Conservation (phyloP, 345 rosid genomes). For the Rhodamnia argentea region DNA sequence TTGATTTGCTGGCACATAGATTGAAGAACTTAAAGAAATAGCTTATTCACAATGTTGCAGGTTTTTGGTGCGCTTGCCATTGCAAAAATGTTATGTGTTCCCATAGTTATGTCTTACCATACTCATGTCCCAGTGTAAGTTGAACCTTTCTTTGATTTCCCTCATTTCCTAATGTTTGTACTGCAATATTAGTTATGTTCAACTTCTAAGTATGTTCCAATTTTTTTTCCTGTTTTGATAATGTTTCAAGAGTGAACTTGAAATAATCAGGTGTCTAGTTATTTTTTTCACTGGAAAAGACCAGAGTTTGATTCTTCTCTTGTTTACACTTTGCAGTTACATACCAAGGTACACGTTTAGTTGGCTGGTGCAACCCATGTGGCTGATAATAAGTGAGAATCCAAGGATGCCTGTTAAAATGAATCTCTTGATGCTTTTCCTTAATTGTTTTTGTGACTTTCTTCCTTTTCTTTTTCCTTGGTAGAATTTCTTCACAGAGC, state of each 20-base stretch:
- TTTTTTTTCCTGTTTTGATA: background rate
- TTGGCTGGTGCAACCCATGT: constrained; percentile 98
- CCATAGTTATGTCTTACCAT: constrained; percentile 97
- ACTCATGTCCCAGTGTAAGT: constrained; percentile 99
- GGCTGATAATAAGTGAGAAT: constrained; percentile 70
- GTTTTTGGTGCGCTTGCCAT: constrained; percentile 92
- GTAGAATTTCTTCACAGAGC: constrained; percentile 97
- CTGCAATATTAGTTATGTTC: background rate
- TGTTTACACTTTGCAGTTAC: constrained; percentile 40
- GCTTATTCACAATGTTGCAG: constrained; percentile 20
- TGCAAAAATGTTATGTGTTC: constrained; percentile 81
- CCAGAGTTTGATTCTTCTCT: constrained; percentile 7
- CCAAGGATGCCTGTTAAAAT: background rate
- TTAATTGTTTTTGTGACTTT: background rate
- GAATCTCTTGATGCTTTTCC: background rate
- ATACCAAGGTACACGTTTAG: constrained; percentile 96
- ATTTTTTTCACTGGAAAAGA: background rate
- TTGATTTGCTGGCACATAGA: background rate
- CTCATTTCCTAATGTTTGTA: background rate
- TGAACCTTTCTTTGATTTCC: background rate
- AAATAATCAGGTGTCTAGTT: background rate
- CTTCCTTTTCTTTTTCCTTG: background rate
- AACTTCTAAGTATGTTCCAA: background rate
- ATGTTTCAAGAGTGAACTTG: background rate
- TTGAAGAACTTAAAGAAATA: background rate